Percentiles rank a stretch among this genome's conserved stretches.
Evolutionary conservation across 2,329 filamentous ascomycete species (phyloP).

Genomic region (Pseudogymnoascus sp.): DNA sequence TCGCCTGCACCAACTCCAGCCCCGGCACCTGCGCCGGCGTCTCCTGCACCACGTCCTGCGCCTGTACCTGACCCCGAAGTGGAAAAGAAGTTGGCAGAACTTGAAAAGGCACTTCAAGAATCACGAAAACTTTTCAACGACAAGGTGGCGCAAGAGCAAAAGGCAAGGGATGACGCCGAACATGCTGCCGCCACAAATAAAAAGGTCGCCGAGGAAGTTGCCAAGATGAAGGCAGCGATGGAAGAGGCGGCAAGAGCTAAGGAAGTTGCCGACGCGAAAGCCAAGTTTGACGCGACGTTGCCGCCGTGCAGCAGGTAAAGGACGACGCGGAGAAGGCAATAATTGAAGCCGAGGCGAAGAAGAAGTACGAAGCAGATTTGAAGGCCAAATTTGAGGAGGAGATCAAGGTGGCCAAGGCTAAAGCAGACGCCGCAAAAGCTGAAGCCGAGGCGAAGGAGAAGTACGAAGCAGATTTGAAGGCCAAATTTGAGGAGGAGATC

Average conservation of each 20-base stretch:
- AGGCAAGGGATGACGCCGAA: slow-evolving; percentile 37
- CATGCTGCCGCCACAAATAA: slow-evolving; percentile 41
- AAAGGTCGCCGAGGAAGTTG: slow-evolving; percentile 38
- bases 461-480: slow-evolving; percentile 14
- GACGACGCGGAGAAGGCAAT: slow-evolving; percentile 21
- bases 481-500: slow-evolving; percentile 29
- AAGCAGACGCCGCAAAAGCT: slow-evolving; percentile 29
- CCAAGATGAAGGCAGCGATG: slow-evolving; percentile 41
- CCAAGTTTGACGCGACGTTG: slow-evolving; percentile 43
- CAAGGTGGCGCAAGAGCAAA: slow-evolving; percentile 32
- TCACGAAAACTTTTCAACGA: background rate
- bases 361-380: slow-evolving; percentile 10
- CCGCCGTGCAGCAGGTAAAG: slow-evolving; percentile 35
- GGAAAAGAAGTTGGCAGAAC: slow-evolving; percentile 11
- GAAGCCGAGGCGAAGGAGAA: slow-evolving; percentile 14
- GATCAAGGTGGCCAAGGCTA: slow-evolving; percentile 28
- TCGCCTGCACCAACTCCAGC: slow-evolving; percentile 13
- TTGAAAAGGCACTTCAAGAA: background rate
- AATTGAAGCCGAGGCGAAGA: slow-evolving; percentile 6
- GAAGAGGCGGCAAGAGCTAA: slow-evolving; percentile 42
- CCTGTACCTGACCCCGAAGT: slow-evolving; percentile 11
- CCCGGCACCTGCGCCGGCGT: slow-evolving; percentile 12
- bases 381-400: slow-evolving; percentile 30
- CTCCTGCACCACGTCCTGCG: background rate
- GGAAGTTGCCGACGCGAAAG: slow-evolving; percentile 37